Conservation (phyloP, 2,329 filamentous ascomycete species). For the Diaporthe sp. region DNA sequence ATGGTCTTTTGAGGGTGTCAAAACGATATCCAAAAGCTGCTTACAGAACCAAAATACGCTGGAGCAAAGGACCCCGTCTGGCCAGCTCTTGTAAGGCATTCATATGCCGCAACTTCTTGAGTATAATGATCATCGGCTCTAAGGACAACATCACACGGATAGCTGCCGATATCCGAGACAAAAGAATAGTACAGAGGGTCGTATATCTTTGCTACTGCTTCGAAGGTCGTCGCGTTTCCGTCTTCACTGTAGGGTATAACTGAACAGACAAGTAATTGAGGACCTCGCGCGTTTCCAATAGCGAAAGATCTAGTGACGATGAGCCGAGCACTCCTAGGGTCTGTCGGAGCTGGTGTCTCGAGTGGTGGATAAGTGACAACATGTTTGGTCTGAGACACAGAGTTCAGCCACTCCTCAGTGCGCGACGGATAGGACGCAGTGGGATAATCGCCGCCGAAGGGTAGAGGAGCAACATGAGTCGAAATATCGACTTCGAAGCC, state of each 20-base stretch:
- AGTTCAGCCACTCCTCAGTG: slow-evolving; percentile 3
- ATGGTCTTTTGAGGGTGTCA: not conserved
- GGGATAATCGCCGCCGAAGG: not conserved
- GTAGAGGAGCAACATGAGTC: not conserved
- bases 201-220: slow-evolving; percentile 7
- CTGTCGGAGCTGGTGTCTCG: not conserved
- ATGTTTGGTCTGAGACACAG: slow-evolving; percentile 5
- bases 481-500: not conserved
- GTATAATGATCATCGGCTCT: not conserved
- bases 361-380: not conserved
- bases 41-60: slow-evolving; percentile 5
- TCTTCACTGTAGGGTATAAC: not conserved
- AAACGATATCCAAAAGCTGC: not conserved
- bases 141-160: not conserved
- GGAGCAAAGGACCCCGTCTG: slow-evolving; percentile 15
- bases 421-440: not conserved
- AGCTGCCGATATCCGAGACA: not conserved
- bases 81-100: not conserved
- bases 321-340: slow-evolving; percentile 3
- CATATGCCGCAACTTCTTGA: slow-evolving; percentile 10
- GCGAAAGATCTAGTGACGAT: slow-evolving; percentile 2
- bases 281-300: slow-evolving; percentile 1
- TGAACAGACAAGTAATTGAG: slow-evolving; percentile 4
- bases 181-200: slow-evolving; percentile 7
- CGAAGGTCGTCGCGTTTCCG: not conserved